A percentile compares a stretch with the other conserved stretches of the same genome.
Conservation (phyloP, 768 basidiomycete genomes). For the Rubroboletus pulcherrimus region DNA sequence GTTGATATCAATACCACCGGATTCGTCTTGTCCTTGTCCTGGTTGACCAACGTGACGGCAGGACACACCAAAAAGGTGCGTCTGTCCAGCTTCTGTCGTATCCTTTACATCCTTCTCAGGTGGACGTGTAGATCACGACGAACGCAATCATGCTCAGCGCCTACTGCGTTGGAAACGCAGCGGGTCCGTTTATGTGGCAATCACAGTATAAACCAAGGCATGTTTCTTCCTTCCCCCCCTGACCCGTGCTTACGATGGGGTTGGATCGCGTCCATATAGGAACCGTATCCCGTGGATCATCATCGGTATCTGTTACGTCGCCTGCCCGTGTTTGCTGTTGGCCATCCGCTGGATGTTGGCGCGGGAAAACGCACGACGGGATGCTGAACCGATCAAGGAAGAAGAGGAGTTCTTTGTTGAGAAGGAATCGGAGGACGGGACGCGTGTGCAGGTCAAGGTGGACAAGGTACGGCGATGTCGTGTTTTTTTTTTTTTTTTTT, state of each 20-base stretch:
- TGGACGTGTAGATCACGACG: constrained; percentile 21
- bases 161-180: constrained; percentile 64
- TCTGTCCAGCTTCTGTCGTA: constrained; percentile 1
- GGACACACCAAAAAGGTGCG: constrained; percentile 74
- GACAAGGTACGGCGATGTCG: constrained; percentile 48
- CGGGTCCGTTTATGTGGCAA: constrained; percentile 79
- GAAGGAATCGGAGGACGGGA: constrained; percentile 48
- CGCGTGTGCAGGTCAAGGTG: constrained; percentile 50
- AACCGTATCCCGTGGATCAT: constrained; percentile 77
- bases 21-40: constrained; percentile 58
- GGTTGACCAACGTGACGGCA: constrained; percentile 62
- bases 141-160: constrained; percentile 74
- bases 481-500: neutral
- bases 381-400: constrained; percentile 51
- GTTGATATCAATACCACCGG: constrained; percentile 51
- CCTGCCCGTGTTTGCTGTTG: constrained; percentile 48
- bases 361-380: constrained; percentile 62
- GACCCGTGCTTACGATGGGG: neutral
- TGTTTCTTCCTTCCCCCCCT: neutral
- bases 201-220: constrained; percentile 62
- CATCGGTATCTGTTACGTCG: constrained; percentile 60
- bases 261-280: constrained; percentile 30
- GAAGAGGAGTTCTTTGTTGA: constrained; percentile 65
- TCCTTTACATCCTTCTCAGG: neutral
- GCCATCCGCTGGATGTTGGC: constrained; percentile 51